Evolutionary conservation across 2,329 filamentous ascomycete species (phyloP).

Genomic region (Sordariomycetes sp.): DNA sequence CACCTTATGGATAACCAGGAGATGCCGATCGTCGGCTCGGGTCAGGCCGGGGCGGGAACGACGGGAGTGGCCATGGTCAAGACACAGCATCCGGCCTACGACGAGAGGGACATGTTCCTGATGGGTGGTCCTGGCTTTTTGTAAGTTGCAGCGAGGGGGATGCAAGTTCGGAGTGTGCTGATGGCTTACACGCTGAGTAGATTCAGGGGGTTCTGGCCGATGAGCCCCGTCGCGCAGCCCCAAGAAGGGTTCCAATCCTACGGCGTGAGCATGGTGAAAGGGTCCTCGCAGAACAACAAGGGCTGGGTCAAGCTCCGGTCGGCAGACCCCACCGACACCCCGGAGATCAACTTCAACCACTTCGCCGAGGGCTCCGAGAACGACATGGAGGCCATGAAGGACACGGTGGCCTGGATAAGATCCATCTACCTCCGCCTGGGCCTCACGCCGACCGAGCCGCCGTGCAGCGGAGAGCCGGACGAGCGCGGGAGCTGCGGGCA

Average conservation of each 20-base stretch:
- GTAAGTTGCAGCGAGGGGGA: neutral
- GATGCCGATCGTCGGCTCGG: conserved; percentile 27
- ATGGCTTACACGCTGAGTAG: no score
- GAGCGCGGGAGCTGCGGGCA: conserved; percentile 18
- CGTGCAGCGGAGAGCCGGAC: conserved; percentile 7
- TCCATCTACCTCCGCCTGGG: conserved; percentile 11
- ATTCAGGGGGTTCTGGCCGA: conserved; percentile 8
- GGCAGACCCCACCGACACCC: conserved; percentile 50
- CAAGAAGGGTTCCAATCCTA: conserved; percentile 19
- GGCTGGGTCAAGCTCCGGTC: conserved; percentile 54
- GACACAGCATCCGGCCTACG: conserved; percentile 8
- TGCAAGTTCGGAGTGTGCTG: no score
- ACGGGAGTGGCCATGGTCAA: conserved; percentile 5
- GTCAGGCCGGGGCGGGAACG: neutral
- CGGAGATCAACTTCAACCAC: conserved; percentile 49
- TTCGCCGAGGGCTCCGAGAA: conserved; percentile 36
- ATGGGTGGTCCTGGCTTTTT: conserved; percentile 16
- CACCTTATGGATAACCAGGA: conserved; percentile 28
- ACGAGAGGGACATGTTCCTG: conserved; percentile 8
- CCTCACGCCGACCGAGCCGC: conserved; percentile 11
- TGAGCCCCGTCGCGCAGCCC: conserved; percentile 2
- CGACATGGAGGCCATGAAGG: conserved; percentile 26
- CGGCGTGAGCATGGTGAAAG: conserved; percentile 9
- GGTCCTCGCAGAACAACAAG: conserved; percentile 31
- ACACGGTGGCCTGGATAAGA: conserved; percentile 19